Evolutionary conservation across 2,329 filamentous ascomycete genomes (phyloP).

Genomic region (Fusarium graminum): DNA sequence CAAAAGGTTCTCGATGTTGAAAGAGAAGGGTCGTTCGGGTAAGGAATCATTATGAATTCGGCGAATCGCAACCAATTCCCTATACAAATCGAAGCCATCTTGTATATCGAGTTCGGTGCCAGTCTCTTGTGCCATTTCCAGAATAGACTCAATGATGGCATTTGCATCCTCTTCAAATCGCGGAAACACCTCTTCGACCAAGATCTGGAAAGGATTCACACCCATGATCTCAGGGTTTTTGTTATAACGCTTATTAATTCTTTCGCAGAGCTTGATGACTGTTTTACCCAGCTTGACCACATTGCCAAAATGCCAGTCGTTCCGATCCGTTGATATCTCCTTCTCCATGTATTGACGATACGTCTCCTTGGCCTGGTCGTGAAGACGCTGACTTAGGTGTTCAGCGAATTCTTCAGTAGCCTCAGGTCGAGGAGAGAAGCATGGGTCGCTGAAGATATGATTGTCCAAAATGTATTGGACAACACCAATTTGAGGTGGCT

Average conservation of each 20-base stretch:
- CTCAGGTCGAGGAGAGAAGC: slow-evolving; percentile 77
- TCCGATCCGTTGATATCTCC: slow-evolving; percentile 82
- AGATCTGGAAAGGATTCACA: slow-evolving; percentile 71
- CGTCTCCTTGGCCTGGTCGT: slow-evolving; percentile 79
- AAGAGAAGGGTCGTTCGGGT: slow-evolving; percentile 81
- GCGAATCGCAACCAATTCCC: slow-evolving; percentile 86
- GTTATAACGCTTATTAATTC: slow-evolving; percentile 91
- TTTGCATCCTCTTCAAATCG: slow-evolving; percentile 90
- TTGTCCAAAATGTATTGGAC: slow-evolving; percentile 84
- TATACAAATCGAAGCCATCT: slow-evolving; percentile 95
- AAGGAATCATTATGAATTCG: slow-evolving; percentile 82
- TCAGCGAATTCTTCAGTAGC: slow-evolving; percentile 79
- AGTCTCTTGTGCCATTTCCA: slow-evolving; percentile 76
- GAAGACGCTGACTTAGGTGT: slow-evolving; percentile 78
- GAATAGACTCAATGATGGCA: slow-evolving; percentile 84
- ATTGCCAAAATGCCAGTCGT: slow-evolving; percentile 91
- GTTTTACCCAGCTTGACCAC: slow-evolving; percentile 89
- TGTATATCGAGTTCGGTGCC: slow-evolving; percentile 85
- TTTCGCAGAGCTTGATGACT: slow-evolving; percentile 86
- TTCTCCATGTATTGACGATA: slow-evolving; percentile 84
- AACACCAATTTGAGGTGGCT: slow-evolving; percentile 82
- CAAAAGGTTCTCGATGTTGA: slow-evolving; percentile 86
- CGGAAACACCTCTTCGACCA: slow-evolving; percentile 87
- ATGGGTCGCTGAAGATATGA: slow-evolving; percentile 83
- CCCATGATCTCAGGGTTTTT: slow-evolving; percentile 91